These are phyloP conservation scores for Cladosporium sp. DNA, from an alignment of 2,329 filamentous ascomycete genomes.

Conservation along the genomic window DNA sequence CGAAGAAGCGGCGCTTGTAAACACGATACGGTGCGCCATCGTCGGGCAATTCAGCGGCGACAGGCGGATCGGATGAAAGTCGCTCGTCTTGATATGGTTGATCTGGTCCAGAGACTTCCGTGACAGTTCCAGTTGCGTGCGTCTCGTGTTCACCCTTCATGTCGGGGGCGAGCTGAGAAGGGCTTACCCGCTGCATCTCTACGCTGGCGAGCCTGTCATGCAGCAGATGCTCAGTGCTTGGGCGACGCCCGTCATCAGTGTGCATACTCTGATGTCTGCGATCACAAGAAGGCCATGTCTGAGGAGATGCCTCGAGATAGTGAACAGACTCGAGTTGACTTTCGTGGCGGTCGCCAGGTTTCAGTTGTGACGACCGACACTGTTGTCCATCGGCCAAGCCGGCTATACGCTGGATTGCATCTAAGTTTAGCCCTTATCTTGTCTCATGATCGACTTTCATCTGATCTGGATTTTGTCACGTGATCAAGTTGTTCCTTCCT, in stretches of 20 bases:
- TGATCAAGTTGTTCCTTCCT: background rate
- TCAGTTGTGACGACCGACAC: background rate
- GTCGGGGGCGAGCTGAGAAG: background rate
- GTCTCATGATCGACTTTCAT: background rate
- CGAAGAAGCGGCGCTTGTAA: slow-evolving; percentile 88
- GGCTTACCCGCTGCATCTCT: slow-evolving; percentile 2
- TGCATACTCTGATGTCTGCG: slow-evolving; percentile 7
- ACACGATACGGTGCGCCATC: slow-evolving; percentile 39
- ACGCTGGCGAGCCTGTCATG: background rate
- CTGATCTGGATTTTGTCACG: background rate
- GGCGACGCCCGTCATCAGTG: slow-evolving; percentile 7
- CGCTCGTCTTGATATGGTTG: background rate
- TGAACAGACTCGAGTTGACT: too few relatives aligned
- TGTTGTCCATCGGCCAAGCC: slow-evolving; percentile 1
- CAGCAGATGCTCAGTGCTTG: slow-evolving; percentile 11
- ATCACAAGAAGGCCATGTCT: background rate
- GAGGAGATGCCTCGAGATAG: too few relatives aligned
- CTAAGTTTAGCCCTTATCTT: too few relatives aligned
- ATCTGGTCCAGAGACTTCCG: background rate
- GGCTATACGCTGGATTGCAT: background rate
- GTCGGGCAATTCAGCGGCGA: background rate
- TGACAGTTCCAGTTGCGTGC: background rate
- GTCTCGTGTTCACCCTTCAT: background rate
- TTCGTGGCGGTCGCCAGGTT: background rate
- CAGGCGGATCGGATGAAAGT: background rate